Percentiles rank a stretch among this genome's conserved stretches.
phyloP scores from a whole-genome alignment of 177 flowering plant genomes.

The Telopea speciosissima region DNA sequence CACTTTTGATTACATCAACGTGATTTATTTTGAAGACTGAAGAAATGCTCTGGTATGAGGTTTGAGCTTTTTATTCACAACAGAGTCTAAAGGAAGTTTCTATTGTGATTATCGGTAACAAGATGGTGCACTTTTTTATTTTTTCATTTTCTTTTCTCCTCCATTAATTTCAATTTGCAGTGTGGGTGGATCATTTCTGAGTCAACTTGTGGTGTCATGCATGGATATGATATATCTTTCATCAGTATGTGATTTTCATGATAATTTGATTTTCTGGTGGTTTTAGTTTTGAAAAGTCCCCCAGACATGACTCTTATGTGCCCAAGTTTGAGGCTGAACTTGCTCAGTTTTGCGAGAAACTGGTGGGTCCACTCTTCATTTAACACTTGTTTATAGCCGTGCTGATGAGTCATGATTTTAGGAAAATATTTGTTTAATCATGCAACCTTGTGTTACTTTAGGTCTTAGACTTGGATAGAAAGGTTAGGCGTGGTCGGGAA shows the following conservation, averaged over 20 bases:
- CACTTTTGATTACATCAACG: not conserved
- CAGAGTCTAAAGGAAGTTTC: not conserved
- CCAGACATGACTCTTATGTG: constrained; percentile 72
- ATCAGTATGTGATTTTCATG: not conserved
- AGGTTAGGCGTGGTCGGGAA: constrained; percentile 89
- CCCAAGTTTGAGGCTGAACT: constrained; percentile 94
- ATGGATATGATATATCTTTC: not conserved
- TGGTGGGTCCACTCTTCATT: constrained; percentile 47
- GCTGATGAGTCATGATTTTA: not conserved
- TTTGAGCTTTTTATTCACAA: not conserved
- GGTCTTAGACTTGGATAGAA: constrained; percentile 93
- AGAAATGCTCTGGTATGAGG: not conserved
- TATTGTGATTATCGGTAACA: not conserved
- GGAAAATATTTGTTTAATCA: not conserved
- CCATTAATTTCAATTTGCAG: not conserved
- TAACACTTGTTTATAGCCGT: not conserved
- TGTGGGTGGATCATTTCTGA: not conserved
- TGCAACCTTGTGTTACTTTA: constrained; percentile 18
- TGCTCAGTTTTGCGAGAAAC: constrained; percentile 84
- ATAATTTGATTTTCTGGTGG: constrained; percentile 13
- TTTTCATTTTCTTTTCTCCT: not conserved
- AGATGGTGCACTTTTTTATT: not conserved
- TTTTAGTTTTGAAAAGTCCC: constrained; percentile 87
- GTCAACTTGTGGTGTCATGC: not conserved
- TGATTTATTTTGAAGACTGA: not conserved